Base-by-base conservation (phyloP, 768 basidiomycete species). In the Royoungia palumana region DNA sequence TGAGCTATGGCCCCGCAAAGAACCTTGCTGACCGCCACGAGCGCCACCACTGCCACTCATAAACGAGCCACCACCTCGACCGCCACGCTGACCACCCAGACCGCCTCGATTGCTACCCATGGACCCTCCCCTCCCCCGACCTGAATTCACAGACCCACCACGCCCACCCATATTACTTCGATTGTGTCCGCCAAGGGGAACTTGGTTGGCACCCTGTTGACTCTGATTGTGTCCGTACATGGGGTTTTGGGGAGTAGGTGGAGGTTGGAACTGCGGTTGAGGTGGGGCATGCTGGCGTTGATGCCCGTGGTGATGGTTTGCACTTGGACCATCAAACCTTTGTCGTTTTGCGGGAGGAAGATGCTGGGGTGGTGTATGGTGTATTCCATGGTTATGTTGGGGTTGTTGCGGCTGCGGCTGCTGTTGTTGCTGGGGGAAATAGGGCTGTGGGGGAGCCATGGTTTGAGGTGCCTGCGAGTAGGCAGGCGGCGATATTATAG, bases 281-380 rank as follows among this genome's bases (percentile, higher is more conserved):
- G 76, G 74, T 17, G 72, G 73, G 14, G 75, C 75, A 13, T 73
- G 78, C 24, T 77, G 79, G 36, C 61, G 59, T 41, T 68, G 66
- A 52, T 75, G 79, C 21, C 54, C 60, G 19, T 69, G 67, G 19
- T 66, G 59, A 32, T 67, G 67, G 56, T 70, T 74, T 47, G 76
- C 76, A 53, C 71, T 79, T 2, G 88, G 87, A 5, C 83, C 85
- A 63, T 95, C 94, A 61, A 94, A 94, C 36, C 92, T 80, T 57
- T 85, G 91, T 45, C 94, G 76, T 67, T 96, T 96, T 2, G 92
- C 92, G 3, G 94, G 93, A 9, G 94, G 94, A n/a, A 85, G 74
- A 61, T 90, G 86, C 58, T 88, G 87, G 30, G 85, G 84, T 10
- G 85, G 80, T 0, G 80, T 71, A 54, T 89, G 87, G 55, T 84